phyloP scores from a whole-genome alignment of 192 early-diverging fungal genomes.

The Entomortierella lignicola region DNA sequence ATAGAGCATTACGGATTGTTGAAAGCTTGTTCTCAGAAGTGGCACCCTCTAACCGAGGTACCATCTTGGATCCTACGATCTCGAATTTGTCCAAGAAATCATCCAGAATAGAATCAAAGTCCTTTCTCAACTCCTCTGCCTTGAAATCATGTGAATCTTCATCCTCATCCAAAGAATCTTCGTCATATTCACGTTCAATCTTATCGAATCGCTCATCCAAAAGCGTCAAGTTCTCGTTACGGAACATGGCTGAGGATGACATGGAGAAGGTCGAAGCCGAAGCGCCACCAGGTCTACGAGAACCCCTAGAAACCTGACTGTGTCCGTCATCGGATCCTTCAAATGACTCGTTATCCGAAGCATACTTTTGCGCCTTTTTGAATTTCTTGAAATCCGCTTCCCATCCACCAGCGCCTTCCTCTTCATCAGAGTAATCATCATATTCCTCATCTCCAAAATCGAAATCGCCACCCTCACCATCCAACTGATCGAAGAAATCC shows the following conservation, averaged over 20 bases:
- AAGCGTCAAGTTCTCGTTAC: conserved; percentile 89
- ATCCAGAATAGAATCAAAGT: conserved; percentile 79
- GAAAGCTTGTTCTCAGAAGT: conserved; percentile 68
- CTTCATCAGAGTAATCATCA: conserved; percentile 66
- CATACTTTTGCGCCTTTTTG: conserved; percentile 52
- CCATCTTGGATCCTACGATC: conserved; percentile 76
- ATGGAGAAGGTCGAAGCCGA: conserved; percentile 80
- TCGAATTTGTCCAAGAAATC: conserved; percentile 85
- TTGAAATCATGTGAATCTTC: conserved; percentile 63
- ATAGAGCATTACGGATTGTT: conserved; percentile 67
- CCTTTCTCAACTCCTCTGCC: conserved; percentile 68
- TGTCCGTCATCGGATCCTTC: conserved; percentile 64
- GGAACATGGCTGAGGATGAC: conserved; percentile 93
- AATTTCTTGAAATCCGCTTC: conserved; percentile 70
- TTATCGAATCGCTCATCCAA: conserved; percentile 96
- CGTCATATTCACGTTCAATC: conserved; percentile 72
- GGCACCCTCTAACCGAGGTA: conserved; percentile 73
- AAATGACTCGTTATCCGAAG: conserved; percentile 54
- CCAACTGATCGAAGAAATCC: conserved; percentile 83
- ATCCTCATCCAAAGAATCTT: conserved; percentile 62
- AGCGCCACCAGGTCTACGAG: conserved; percentile 45
- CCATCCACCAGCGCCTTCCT: conserved; percentile 64
- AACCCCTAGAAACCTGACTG: conserved; percentile 25
- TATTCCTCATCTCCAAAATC: conserved; percentile 65
- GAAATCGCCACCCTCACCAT: conserved; percentile 64